These are phyloP conservation scores for Tephrocybe sp. DNA, from an alignment of 768 basidiomycete species.

Conservation along the genomic window DNA sequence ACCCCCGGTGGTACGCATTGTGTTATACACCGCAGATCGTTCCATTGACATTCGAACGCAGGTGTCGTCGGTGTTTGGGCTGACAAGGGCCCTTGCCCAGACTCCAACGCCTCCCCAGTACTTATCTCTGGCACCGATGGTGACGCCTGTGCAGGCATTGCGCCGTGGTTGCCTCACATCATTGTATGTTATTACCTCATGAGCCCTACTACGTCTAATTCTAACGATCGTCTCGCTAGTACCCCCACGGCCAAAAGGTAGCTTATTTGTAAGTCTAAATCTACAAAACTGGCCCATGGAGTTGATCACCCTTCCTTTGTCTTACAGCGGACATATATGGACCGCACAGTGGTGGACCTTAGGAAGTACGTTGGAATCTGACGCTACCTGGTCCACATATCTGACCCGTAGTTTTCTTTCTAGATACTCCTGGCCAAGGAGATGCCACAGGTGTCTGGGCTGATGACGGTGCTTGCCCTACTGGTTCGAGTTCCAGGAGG, in stretches of 20 bases:
- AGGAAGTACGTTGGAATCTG: constrained; percentile 5
- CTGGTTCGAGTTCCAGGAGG: background rate
- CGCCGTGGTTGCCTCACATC: background rate
- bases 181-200: background rate
- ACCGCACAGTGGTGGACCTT: constrained; percentile 9
- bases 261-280: background rate
- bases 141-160: constrained; percentile 2
- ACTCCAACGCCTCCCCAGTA: background rate
- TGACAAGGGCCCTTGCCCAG: constrained; percentile 5
- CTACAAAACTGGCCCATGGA: background rate
- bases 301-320: background rate
- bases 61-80: constrained; percentile 7
- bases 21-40: background rate
- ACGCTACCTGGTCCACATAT: too few species aligned
- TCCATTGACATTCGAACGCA: background rate
- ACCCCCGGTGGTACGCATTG: constrained; percentile 4
- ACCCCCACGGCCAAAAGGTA: background rate
- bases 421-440: constrained; percentile 7
- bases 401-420: background rate
- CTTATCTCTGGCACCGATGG: background rate
- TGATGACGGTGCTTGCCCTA: constrained; percentile 7
- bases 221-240: background rate
- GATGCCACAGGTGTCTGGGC: constrained; percentile 10
- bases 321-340: constrained; percentile 9
- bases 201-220: background rate